phyloP scores from a whole-genome alignment of 768 basidiomycete genomes.

The Tricholoma sp. region DNA sequence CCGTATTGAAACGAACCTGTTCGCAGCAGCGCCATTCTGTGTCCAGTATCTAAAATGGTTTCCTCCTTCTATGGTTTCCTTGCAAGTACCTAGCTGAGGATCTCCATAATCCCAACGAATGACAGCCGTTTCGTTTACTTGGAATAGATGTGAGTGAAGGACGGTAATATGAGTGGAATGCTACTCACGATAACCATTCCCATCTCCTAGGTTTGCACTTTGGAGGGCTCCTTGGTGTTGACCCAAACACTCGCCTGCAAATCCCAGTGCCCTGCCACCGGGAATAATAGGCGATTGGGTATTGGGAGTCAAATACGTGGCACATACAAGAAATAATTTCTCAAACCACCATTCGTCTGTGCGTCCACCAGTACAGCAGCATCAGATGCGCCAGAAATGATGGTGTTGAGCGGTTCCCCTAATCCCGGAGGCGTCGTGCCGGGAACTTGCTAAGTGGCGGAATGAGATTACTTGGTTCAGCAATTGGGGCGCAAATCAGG shows the following conservation, averaged over 20 bases:
- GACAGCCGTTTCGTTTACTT: conserved; percentile 80
- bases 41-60: conserved; percentile 88
- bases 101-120: conserved; percentile 85
- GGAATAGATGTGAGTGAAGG: neutral
- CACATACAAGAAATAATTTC: conserved; percentile 78
- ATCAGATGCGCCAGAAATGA: conserved; percentile 77
- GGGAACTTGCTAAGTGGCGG: conserved; percentile 39
- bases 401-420: conserved; percentile 84
- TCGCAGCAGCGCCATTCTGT: conserved; percentile 60
- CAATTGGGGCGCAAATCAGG: neutral
- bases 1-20: conserved; percentile 43
- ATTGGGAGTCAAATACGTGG: too few relatives aligned
- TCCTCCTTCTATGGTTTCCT: conserved; percentile 82
- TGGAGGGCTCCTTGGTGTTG: conserved; percentile 71
- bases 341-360: conserved; percentile 61
- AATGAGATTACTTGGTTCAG: neutral
- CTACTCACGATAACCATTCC: conserved; percentile 60
- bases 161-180: neutral
- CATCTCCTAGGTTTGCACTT: conserved; percentile 78
- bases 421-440: conserved; percentile 64
- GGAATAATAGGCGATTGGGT: too few relatives aligned
- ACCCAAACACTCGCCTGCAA: conserved; percentile 78
- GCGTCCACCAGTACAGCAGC: conserved; percentile 57
- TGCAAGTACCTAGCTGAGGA: conserved; percentile 75
- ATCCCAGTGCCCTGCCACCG: conserved; percentile 62